Conservation (phyloP, 2,329 filamentous ascomycete genomes). For the Hyphodiscus sp. region DNA sequence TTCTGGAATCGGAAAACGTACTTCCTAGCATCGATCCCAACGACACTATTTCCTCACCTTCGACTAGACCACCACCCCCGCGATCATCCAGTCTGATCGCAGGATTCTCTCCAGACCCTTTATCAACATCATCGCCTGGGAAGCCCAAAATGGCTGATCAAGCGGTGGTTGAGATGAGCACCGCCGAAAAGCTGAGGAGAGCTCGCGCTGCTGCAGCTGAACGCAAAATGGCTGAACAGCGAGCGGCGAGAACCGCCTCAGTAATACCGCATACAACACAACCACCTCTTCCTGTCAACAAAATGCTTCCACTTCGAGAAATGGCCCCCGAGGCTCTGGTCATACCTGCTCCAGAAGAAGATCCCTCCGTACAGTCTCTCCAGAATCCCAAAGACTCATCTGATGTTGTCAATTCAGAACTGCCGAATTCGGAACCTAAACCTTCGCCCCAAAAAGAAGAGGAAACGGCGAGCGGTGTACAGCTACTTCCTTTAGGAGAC, state of each 20-base stretch:
- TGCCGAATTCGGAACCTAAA: constrained; percentile 2
- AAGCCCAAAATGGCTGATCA: neutral
- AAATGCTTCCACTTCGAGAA: constrained; percentile 10
- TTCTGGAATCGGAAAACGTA: neutral
- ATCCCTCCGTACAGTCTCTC: neutral
- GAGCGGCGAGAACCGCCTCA: neutral
- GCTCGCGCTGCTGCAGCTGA: neutral
- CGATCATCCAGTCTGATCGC: neutral
- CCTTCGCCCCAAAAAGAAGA: constrained; percentile 8
- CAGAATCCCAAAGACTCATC: too few species aligned
- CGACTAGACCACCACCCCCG: neutral
- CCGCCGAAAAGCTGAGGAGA: neutral
- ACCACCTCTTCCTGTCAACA: neutral
- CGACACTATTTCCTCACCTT: neutral
- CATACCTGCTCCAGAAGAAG: neutral
- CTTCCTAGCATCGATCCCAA: constrained; percentile 10
- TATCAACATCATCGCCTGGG: neutral
- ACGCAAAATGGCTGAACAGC: neutral
- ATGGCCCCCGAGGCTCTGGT: neutral
- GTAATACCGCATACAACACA: neutral
- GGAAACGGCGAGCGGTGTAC: neutral
- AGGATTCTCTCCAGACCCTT: neutral
- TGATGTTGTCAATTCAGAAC: too few species aligned
- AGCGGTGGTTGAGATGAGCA: neutral
- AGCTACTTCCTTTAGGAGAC: constrained; percentile 20